Evolutionary conservation across 768 basidiomycete species (phyloP), one percentile per base, ranked within the genome.

Genomic region (Lepiota brunneoincarnata): DNA sequence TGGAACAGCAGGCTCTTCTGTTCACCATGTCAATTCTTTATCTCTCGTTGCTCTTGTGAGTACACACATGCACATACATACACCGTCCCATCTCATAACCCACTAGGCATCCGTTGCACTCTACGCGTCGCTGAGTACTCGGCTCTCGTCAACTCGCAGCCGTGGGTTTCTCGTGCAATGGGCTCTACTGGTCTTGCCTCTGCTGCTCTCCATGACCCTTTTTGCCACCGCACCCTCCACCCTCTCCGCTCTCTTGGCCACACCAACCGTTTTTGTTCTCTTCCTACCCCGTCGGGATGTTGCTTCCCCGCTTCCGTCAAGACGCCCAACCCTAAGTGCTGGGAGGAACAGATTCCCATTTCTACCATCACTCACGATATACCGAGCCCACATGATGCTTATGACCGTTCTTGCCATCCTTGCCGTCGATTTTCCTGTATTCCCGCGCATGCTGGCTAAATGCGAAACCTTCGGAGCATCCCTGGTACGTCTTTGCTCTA

Each of bases 391-490:
- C 64, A 95, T 98, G 94, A 87, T 98, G 80, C 73, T 97, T 17
- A 83, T 98, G 79, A 98, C 97, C 0, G 69, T 89, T 34, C 77
- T 96, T 39, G 87, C 86, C 18, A 98, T 99, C 56, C 83, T 98
- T 11, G 96, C 96, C 0, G 96, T 98, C 47, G 96, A 99, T 67
- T 99, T 99, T 62, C 84, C 83, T 0, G 81, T 95, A 21, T 99
- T 98, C 63, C 97, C 97, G 0, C 81, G 97, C 15, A 70, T 71
- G 10, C 77, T 96, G 40, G 96, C 86, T 2, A 99, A 98, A 66
- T 95, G 93, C 62, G 96, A 98, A 70, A 87, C 89, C 0, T 98
- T 83, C 70, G 96, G 97, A 0, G 91, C 92, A 1, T 97, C 94
- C n/a, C 61, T 99, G 71, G 96, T 97, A 80, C 69, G 64, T 64